Evolutionary conservation across 2,329 filamentous ascomycete genomes (phyloP), one percentile per base, ranked within the genome.

Genomic region (Dendrostoma leiphaemia): DNA sequence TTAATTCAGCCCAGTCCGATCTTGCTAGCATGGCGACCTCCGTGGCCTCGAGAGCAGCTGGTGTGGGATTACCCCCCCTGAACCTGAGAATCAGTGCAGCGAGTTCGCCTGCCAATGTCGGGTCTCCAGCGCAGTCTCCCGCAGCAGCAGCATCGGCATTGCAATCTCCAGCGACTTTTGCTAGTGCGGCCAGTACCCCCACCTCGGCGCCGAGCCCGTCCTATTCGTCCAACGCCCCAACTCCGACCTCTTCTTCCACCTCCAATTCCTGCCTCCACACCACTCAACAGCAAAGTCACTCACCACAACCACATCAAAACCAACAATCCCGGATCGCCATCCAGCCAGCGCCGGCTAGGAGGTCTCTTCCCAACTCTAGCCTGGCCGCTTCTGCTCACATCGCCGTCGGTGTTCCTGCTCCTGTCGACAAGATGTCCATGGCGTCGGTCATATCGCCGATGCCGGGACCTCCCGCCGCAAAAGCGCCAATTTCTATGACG

Each of bases 401-500:
- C 59, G 3, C 53, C 59, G 21, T 52, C 21, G 15, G n/a, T 32
- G 19, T 45, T 28, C 38, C 54, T 44, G 47, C 47, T 29, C 32
- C 59, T 5, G 66, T 70, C 63, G 73, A 76, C 62, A 76, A 68
- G 60, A 75, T 75, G 68, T 69, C 73, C 52, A 78, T 80, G 74
- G 72, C 77, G 8, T 73, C 76, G 51, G 71, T 75, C 61, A 69
- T 78, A 56, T 74, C 73, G 43, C 72, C 77, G 17, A 68, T 65
- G 49, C 64, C 71, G 19, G 64, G 65, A 58, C 71, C 71, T 45
- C 74, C 76, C 34, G 63, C 65, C 12, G 63, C 69, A 52, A 76
- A 76, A 59, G 63, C 67, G 34, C 75, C 76, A 47, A 69, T 76
- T 49, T 82, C 79, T 49, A 83, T 92, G 69, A 93, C 89, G 32